Conservation (phyloP, 2,329 filamentous ascomycete species). For the Talaromyces piceae region DNA sequence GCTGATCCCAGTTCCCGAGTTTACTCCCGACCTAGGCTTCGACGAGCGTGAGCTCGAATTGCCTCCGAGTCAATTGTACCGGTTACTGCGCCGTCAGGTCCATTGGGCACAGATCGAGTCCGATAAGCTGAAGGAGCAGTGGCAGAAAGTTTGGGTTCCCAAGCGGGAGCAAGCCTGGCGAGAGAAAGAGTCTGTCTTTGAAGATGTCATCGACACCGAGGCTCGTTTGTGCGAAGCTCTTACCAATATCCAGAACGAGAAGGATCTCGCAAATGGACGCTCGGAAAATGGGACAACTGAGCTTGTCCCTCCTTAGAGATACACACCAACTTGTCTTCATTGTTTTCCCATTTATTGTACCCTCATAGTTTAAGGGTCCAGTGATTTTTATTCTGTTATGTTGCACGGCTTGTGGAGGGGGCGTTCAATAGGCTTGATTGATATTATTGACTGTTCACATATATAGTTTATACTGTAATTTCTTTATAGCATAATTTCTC, state of each 20-base stretch:
- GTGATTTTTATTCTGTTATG: too few relatives aligned
- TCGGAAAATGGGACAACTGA: conserved; percentile 9
- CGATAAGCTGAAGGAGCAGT: conserved; percentile 30
- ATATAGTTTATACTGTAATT: neutral
- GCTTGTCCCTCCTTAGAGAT: neutral
- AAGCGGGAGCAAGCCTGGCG: conserved; percentile 33
- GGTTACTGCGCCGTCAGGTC: conserved; percentile 40
- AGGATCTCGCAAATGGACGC: conserved; percentile 10
- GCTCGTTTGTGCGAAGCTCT: conserved; percentile 27
- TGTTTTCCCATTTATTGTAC: too few relatives aligned
- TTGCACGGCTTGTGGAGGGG: neutral
- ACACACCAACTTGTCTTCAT: neutral
- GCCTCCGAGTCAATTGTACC: conserved; percentile 36
- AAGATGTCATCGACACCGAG: conserved; percentile 37
- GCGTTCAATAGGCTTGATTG: neutral
- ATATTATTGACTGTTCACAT: neutral
- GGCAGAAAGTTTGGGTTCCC: conserved; percentile 28
- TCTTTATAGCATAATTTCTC: too few relatives aligned
- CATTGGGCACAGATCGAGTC: conserved; percentile 42
- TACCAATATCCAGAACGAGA: conserved; percentile 13
- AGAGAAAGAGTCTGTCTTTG: conserved; percentile 38
- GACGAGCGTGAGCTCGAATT: conserved; percentile 38
- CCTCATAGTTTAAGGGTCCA: too few relatives aligned
- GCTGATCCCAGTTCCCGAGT: conserved; percentile 27
- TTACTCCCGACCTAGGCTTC: conserved; percentile 34